Conservation (phyloP, 345 rosid genomes). For the Hypericum androsaemum region DNA sequence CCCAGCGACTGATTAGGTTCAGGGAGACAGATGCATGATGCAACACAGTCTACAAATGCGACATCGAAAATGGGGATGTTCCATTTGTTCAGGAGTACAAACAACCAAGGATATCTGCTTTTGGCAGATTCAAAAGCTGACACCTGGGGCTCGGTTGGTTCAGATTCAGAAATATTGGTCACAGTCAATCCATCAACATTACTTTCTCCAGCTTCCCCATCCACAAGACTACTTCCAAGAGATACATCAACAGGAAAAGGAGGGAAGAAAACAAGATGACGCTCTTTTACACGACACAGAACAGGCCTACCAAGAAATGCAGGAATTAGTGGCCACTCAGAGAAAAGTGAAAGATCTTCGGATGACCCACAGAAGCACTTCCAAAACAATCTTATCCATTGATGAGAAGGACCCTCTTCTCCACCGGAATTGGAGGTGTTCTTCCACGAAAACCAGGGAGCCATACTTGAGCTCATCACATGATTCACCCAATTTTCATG, state of each 20-base stretch:
- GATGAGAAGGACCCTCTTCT: slow-evolving; percentile 76
- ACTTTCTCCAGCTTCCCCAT: slow-evolving; percentile 20
- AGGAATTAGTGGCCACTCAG: slow-evolving; percentile 94
- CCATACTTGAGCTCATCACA: slow-evolving; percentile 47
- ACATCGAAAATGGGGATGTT: slow-evolving; percentile 68
- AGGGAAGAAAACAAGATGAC: slow-evolving; percentile 65
- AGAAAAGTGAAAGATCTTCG: slow-evolving; percentile 58
- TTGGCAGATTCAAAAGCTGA: slow-evolving; percentile 44
- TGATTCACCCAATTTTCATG: slow-evolving; percentile 69
- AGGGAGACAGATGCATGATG: slow-evolving; percentile 58
- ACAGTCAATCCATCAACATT: slow-evolving; percentile 25
- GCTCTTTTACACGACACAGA: slow-evolving; percentile 72
- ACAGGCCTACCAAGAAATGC: slow-evolving; percentile 85
- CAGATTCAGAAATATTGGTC: slow-evolving; percentile 30
- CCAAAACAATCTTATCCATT: slow-evolving; percentile 87
- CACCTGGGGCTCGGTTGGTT: slow-evolving; percentile 32
- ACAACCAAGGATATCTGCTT: slow-evolving; percentile 64
- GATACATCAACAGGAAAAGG: slow-evolving; percentile 34
- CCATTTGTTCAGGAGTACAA: slow-evolving; percentile 70
- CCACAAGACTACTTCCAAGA: slow-evolving; percentile 22
- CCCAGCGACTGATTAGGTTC: slow-evolving; percentile 57
- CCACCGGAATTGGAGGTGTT: slow-evolving; percentile 43
- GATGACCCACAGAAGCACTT: slow-evolving; percentile 53
- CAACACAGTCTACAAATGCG: slow-evolving; percentile 67
- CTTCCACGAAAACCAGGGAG: slow-evolving; percentile 95